phyloP scores from a whole-genome alignment of 2,329 filamentous ascomycete genomes.

The Alternaria atra region DNA sequence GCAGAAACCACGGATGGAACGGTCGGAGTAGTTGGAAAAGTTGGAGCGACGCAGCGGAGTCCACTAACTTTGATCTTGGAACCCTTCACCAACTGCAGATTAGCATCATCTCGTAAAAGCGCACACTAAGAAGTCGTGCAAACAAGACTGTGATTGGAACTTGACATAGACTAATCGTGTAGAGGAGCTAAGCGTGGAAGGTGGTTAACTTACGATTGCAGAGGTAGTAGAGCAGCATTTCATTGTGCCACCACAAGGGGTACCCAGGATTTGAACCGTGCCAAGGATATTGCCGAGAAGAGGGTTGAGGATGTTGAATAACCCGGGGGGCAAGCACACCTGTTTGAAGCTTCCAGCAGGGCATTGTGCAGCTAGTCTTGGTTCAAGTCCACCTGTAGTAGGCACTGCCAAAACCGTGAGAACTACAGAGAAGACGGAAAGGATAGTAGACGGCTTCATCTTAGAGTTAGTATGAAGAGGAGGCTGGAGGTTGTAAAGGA shows the following conservation, averaged over 20 bases:
- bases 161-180: no score
- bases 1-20: not conserved
- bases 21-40: not conserved
- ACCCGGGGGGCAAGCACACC: not conserved
- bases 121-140: no score
- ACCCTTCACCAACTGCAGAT: not conserved
- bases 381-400: not conserved
- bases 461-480: not conserved
- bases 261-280: not conserved
- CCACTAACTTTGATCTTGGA: not conserved
- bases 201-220: not conserved
- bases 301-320: not conserved
- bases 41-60: not conserved
- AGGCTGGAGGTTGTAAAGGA: not conserved
- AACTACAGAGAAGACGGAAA: not conserved
- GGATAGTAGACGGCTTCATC: not conserved
- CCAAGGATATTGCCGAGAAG: not conserved
- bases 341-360: not conserved
- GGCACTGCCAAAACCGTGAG: not conserved
- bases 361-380: not conserved
- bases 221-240: not conserved
- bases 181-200: no score
- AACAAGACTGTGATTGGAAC: no score
- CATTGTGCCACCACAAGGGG: not conserved
- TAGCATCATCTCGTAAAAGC: no score